Evolutionary conservation across 345 rosid genomes (phyloP).

Genomic region (Pugionium cornutum): DNA sequence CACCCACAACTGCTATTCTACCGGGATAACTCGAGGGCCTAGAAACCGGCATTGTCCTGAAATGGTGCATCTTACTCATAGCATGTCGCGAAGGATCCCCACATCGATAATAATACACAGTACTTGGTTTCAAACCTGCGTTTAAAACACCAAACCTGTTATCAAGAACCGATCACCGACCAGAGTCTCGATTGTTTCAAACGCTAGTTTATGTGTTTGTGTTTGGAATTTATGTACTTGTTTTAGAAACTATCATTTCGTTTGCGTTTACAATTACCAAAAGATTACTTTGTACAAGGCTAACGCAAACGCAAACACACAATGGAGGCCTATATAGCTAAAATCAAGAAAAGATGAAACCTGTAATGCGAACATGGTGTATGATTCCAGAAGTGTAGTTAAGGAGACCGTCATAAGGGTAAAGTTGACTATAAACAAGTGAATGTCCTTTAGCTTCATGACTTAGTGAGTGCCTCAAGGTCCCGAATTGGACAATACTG

Average conservation of each 20-base stretch:
- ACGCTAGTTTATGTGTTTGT: background rate
- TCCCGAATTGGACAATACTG: slow-evolving; percentile 68
- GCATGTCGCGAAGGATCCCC: slow-evolving; percentile 74
- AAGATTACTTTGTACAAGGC: background rate
- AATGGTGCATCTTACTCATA: slow-evolving; percentile 61
- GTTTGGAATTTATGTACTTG: background rate
- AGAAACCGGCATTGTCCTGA: slow-evolving; percentile 66
- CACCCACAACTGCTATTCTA: slow-evolving; percentile 70
- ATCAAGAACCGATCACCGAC: background rate
- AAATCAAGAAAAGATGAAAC: slow-evolving; percentile 37
- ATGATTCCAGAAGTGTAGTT: slow-evolving; percentile 93
- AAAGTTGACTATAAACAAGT: slow-evolving; percentile 76
- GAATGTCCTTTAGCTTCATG: slow-evolving; percentile 59
- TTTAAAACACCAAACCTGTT: background rate
- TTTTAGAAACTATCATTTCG: too few species aligned
- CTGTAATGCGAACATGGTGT: slow-evolving; percentile 85
- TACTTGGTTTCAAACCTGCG: slow-evolving; percentile 68
- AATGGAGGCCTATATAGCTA: background rate
- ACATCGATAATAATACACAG: slow-evolving; percentile 73
- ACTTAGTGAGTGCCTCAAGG: slow-evolving; percentile 35
- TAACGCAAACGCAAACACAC: background rate
- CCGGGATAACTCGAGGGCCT: slow-evolving; percentile 59
- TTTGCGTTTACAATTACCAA: background rate
- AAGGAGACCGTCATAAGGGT: slow-evolving; percentile 77
- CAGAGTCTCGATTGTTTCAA: background rate